Percentiles rank a stretch among this genome's conserved stretches.
These are phyloP conservation scores for Ogataea zsoltii DNA, from an alignment of 805 yeast species.

Conservation along the genomic window DNA sequence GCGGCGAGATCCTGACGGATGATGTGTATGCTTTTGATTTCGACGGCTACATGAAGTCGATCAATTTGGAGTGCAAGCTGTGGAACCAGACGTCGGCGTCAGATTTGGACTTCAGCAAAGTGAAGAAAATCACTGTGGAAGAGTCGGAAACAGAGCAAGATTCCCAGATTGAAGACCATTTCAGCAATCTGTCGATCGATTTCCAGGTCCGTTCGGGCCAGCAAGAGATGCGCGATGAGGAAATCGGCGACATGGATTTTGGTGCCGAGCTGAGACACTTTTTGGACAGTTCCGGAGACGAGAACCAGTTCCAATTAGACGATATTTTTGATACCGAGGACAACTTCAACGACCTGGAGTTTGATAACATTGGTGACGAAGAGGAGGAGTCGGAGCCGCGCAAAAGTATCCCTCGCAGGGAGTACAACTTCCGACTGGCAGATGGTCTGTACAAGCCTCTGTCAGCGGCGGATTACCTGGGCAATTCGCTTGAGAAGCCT, in stretches of 20 bases:
- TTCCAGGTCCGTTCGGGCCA: constrained; percentile 33
- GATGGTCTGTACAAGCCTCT: constrained; percentile 7
- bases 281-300: constrained; percentile 17
- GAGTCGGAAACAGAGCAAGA: constrained; percentile 3
- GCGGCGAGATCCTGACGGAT: constrained; percentile 6
- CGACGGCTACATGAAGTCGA: constrained; percentile 27
- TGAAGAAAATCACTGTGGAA: constrained; percentile 22
- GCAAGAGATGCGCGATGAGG: constrained; percentile 14
- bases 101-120: constrained; percentile 28
- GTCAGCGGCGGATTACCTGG: background rate
- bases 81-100: constrained; percentile 7
- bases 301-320: constrained; percentile 18
- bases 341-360: constrained; percentile 24
- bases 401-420: background rate
- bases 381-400: background rate
- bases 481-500: background rate
- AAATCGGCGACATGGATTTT: constrained; percentile 21
- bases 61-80: constrained; percentile 15
- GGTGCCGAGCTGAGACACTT: constrained; percentile 23
- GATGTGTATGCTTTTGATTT: constrained; percentile 26
- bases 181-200: constrained; percentile 38
- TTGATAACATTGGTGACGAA: constrained; percentile 11
- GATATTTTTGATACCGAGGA: constrained; percentile 23
- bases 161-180: constrained; percentile 21
- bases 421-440: background rate